phyloP scores from a whole-genome alignment of 1,284 basidiomycete genomes.

The Stygiomarasmius scandens region DNA sequence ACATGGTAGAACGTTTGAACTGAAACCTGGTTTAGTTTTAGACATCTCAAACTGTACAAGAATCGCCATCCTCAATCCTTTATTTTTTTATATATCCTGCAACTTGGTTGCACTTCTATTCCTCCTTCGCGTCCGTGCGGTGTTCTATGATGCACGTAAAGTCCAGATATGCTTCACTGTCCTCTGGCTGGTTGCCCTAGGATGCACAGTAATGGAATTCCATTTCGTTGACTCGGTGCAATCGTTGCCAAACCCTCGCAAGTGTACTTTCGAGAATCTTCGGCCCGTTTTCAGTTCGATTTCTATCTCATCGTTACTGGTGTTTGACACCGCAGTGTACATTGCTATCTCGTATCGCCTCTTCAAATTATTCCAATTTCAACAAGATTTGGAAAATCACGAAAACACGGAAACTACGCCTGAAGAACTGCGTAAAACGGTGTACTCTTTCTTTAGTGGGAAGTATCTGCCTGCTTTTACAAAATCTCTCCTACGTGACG shows the following conservation, averaged over 20 bases:
- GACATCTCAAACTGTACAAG: too few species aligned
- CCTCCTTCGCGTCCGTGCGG: not conserved
- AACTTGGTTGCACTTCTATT: not conserved
- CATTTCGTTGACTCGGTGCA: not conserved
- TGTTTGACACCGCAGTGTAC: not conserved
- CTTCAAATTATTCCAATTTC: not conserved
- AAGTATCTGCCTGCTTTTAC: not conserved
- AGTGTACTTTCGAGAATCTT: not conserved
- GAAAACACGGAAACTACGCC: not conserved
- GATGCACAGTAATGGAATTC: not conserved
- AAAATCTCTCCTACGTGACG: not conserved
- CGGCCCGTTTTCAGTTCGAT: not conserved
- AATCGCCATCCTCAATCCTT: too few species aligned
- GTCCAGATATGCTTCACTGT: not conserved
- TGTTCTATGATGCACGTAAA: not conserved
- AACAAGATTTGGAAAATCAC: not conserved
- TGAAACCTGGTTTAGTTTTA: too few species aligned
- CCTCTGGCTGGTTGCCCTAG: not conserved
- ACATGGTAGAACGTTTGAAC: too few species aligned
- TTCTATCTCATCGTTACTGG: not conserved
- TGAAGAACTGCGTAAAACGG: not conserved
- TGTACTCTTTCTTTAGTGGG: not conserved
- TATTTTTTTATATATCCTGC: too few species aligned
- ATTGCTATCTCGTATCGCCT: not conserved
- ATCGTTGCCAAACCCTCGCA: not conserved